Percentiles rank a stretch among this genome's conserved stretches.
These are phyloP conservation scores for Gracilaria domingensis DNA, from an alignment of 23 red algal species.

Conservation along the genomic window DNA sequence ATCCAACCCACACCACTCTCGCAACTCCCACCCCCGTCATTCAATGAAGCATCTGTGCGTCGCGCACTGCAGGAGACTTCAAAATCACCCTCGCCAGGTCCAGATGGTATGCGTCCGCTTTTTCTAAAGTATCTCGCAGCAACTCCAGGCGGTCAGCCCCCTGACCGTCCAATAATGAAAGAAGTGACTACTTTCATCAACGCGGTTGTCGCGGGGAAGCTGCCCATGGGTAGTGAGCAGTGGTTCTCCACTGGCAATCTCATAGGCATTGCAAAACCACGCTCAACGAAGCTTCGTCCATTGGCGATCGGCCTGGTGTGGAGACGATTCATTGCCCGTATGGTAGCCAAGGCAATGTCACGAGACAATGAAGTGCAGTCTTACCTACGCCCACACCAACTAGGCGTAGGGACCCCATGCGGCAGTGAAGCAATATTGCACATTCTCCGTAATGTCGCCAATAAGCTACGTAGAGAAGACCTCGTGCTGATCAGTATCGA, in stretches of 20 bases:
- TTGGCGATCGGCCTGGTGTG: too few relatives aligned
- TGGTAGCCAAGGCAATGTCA: too few relatives aligned
- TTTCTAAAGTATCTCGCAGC: background rate
- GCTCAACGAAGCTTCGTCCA: too few relatives aligned
- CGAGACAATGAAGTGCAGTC: too few relatives aligned
- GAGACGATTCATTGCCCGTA: too few relatives aligned
- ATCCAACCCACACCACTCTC: background rate
- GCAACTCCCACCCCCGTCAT: background rate
- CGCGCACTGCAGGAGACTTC: background rate
- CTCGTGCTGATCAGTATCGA: slow-evolving; percentile 18
- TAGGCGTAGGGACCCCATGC: background rate
- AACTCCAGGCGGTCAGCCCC: background rate
- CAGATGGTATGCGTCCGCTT: background rate
- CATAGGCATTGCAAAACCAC: too few relatives aligned
- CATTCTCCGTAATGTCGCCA: background rate
- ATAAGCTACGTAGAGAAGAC: slow-evolving; percentile 8
- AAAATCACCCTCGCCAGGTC: background rate
- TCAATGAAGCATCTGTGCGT: background rate
- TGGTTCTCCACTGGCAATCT: background rate
- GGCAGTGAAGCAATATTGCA: background rate
- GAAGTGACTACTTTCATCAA: background rate
- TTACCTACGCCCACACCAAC: background rate
- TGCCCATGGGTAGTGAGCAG: background rate
- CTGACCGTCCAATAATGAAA: background rate
- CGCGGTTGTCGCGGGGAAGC: background rate